Evolutionary conservation across 164 flowering plant genomes (phyloP).

Genomic region (Stephania japonica): DNA sequence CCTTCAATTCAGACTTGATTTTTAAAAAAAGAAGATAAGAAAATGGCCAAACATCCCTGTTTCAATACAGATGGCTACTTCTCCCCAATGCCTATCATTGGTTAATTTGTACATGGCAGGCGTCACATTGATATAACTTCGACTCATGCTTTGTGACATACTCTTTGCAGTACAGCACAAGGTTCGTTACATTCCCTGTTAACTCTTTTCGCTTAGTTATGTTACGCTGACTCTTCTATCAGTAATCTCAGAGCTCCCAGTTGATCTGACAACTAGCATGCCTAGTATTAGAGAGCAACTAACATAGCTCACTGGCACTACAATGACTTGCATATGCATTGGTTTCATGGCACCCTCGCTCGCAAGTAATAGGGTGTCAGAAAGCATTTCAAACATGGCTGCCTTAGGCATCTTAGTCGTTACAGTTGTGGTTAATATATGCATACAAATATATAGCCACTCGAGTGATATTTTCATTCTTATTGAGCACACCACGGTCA

Average conservation of each 20-base stretch:
- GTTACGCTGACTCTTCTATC: slow-evolving; percentile 8
- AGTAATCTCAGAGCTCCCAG: slow-evolving; percentile 15
- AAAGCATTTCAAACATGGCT: no score
- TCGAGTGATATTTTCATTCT: not conserved
- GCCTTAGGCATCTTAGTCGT: not conserved
- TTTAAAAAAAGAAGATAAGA: no score
- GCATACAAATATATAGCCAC: not conserved
- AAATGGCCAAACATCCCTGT: no score
- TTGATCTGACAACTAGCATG: slow-evolving; percentile 6
- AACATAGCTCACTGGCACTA: not conserved
- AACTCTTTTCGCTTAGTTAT: slow-evolving; percentile 8
- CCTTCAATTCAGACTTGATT: no score
- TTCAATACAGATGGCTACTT: not conserved
- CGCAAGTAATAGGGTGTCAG: no score
- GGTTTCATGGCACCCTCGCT: not conserved
- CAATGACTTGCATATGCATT: not conserved
- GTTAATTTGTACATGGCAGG: not conserved
- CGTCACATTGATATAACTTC: not conserved
- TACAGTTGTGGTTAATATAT: not conserved
- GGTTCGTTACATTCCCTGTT: not conserved
- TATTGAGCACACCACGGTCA: not conserved
- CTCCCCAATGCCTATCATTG: not conserved
- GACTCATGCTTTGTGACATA: not conserved
- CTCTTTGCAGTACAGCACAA: not conserved
- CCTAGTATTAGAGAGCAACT: not conserved